Evolutionary conservation across 805 yeast genomes (phyloP).

Genomic region (Jamesozyma piceae): DNA sequence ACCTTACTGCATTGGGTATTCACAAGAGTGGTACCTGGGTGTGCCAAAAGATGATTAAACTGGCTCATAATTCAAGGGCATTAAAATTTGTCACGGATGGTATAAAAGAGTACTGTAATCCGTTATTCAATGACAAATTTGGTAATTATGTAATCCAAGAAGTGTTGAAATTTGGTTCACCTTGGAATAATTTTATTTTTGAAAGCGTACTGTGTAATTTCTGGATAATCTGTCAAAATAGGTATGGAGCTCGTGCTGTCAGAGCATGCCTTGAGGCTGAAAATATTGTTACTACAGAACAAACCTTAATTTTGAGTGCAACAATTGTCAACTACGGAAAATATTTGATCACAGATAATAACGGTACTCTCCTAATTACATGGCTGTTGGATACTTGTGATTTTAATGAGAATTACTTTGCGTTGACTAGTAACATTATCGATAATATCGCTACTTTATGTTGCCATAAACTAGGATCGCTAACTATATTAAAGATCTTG

Average conservation of each 20-base stretch:
- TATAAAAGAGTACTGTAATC: conserved; percentile 71
- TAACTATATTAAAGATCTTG: conserved; percentile 71
- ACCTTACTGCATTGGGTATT: conserved; percentile 79
- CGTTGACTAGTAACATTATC: conserved; percentile 53
- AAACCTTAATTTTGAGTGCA: conserved; percentile 61
- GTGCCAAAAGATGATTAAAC: conserved; percentile 85
- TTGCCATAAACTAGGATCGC: conserved; percentile 74
- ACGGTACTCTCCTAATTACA: conserved; percentile 82
- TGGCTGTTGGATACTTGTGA: conserved; percentile 89
- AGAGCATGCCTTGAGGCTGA: conserved; percentile 85
- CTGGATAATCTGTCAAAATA: conserved; percentile 69
- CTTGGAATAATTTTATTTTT: conserved; percentile 81
- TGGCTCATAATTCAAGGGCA: conserved; percentile 52
- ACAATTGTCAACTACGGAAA: conserved; percentile 70
- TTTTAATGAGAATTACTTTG: conserved; percentile 50
- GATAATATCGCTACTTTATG: conserved; percentile 57
- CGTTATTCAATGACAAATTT: conserved; percentile 86
- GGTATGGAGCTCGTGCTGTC: conserved; percentile 93
- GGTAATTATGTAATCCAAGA: conserved; percentile 97
- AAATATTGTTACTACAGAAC: conserved; percentile 49
- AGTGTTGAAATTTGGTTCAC: conserved; percentile 79
- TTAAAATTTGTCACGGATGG: conserved; percentile 58
- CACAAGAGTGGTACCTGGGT: conserved; percentile 99
- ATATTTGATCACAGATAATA: conserved; percentile 69
- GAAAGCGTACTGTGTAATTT: conserved; percentile 73